Conservation (phyloP, 2,329 filamentous ascomycete species). For the Fusarium illudens region DNA sequence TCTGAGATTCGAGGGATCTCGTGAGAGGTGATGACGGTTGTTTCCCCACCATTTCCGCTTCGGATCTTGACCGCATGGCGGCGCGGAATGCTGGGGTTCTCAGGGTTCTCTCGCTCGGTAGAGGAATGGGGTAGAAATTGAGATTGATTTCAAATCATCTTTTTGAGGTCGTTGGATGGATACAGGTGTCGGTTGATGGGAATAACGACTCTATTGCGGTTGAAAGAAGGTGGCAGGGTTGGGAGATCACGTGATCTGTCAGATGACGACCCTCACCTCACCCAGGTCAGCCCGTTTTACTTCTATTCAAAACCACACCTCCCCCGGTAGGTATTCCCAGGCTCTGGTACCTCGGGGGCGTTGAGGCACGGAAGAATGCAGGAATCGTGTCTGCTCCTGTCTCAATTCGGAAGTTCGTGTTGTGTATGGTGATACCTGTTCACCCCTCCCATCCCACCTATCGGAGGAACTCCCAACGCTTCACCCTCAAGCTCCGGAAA, state of each 20-base stretch:
- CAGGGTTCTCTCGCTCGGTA: background rate
- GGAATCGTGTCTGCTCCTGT: background rate
- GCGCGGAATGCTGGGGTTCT: background rate
- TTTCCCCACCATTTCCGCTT: background rate
- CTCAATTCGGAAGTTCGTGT: background rate
- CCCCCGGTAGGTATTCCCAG: background rate
- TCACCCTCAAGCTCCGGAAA: background rate
- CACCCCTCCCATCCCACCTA: background rate
- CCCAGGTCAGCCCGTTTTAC: background rate
- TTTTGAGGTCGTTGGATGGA: background rate
- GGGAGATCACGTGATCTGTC: background rate
- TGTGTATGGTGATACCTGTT: background rate
- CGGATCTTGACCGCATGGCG: background rate
- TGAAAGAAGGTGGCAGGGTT: background rate
- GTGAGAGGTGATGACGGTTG: background rate
- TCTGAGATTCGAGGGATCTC: conserved; percentile 23
- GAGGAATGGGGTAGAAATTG: background rate
- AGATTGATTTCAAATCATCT: background rate
- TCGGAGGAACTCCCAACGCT: background rate
- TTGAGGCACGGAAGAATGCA: background rate
- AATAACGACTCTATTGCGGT: background rate
- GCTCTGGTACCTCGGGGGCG: background rate
- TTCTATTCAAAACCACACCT: too few species aligned
- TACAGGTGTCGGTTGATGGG: background rate
- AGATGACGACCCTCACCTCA: background rate